Evolutionary conservation across 192 early-diverging fungal genomes (phyloP), one percentile per base, ranked within the genome.

Genomic region (Coemansia sp.): DNA sequence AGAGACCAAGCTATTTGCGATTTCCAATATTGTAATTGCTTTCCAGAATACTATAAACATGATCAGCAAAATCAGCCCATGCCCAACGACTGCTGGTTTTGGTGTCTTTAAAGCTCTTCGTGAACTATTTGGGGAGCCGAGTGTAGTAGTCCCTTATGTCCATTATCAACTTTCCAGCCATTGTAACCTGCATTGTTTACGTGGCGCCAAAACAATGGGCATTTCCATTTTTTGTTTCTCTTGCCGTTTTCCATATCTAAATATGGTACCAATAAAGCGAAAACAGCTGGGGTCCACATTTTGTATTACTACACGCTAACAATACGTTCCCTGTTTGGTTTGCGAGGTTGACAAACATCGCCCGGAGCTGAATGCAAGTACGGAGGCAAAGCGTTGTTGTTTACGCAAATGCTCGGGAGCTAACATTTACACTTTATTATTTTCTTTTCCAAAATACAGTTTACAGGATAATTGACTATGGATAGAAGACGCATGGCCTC

Each of bases 401-500:
- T 45, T 45, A 45, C 14, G 17, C 11, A 10, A 40, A 11, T 11
- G 42, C 17, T 45, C 13, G 42, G 42, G 22, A 25, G 14, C 49
- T 52, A 9, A 25, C 19, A 52, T 52, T 11, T 52, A 52, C 25
- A 25, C 22, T 10, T 9, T 15, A 17, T 10, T 52, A 25, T 11
- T 11, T 52, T 1, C 9, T 52, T 25, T 13, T 52, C 23, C 19
- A 25, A 20, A 7, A 52, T 52, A 52, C 9, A 52, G 23, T 25
- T 11, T 7, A 8, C 6, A 52, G 4, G 9, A 25, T 52, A 52
- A 23, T 52, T 14, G 3, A 52, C 61, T 0, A 76, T 76, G 74
- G 69, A 65, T 46, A 74, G 48, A 35, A 62, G 67, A 52, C 74
- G 42, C 41, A 23, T 50, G n/a, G 58, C 65, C 59, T 66, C 67